Conservation (phyloP, 805 yeast genomes). For the Wickerhamomyces rabaulensis region DNA sequence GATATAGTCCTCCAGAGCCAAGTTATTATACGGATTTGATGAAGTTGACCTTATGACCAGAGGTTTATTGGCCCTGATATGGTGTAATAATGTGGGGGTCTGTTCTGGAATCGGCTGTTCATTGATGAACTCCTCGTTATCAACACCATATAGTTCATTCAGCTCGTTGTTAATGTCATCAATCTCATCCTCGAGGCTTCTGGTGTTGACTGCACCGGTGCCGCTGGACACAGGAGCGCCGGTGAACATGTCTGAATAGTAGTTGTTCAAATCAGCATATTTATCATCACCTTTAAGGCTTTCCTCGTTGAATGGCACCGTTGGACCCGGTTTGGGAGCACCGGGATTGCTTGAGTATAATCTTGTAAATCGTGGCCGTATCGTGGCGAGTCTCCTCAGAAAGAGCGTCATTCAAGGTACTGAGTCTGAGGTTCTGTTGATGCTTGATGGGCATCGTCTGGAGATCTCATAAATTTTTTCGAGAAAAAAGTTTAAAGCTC, state of each 20-base stretch:
- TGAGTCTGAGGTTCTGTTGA: background rate
- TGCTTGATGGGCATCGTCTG: too few species aligned
- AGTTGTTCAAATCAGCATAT: slow-evolving; percentile 28
- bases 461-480: background rate
- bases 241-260: slow-evolving; percentile 32
- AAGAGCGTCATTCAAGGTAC: background rate
- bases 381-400: background rate
- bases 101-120: background rate
- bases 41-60: slow-evolving; percentile 54
- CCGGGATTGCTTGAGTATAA: background rate
- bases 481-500: background rate
- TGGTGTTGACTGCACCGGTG: background rate
- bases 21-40: slow-evolving; percentile 63
- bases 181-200: slow-evolving; percentile 19
- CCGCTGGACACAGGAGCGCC: background rate
- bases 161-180: slow-evolving; percentile 31
- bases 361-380: background rate
- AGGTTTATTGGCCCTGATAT: slow-evolving; percentile 31
- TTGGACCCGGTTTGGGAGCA: background rate
- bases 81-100: slow-evolving; percentile 14
- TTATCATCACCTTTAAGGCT: slow-evolving; percentile 11
- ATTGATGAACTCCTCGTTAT: slow-evolving; percentile 1
- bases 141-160: slow-evolving; percentile 23
- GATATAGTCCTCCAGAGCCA: slow-evolving; percentile 78
- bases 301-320: background rate